Evolutionary conservation across 1,284 basidiomycete genomes (phyloP).

Genomic region (Pseudozyma sp.): DNA sequence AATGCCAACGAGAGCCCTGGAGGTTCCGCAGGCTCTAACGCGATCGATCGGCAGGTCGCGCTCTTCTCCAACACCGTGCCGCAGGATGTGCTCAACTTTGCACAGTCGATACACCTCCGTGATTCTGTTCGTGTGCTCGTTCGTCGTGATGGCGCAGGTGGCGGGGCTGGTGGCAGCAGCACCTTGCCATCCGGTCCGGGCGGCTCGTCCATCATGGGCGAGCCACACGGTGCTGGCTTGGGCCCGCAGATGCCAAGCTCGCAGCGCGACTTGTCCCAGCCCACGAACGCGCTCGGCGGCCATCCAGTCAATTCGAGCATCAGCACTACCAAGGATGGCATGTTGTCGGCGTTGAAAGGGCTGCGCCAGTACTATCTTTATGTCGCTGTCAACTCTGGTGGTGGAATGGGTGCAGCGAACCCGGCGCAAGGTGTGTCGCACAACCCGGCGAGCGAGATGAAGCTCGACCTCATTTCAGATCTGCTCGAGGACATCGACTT

Average conservation of each 20-base stretch:
- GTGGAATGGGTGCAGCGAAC: slow-evolving; percentile 85
- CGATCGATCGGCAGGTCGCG: slow-evolving; percentile 89
- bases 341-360: slow-evolving; percentile 50
- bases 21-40: slow-evolving; percentile 61
- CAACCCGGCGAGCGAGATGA: slow-evolving; percentile 93
- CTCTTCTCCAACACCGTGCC: slow-evolving; percentile 95
- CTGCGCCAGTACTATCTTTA: slow-evolving; percentile 65
- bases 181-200: slow-evolving; percentile 12
- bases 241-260: slow-evolving; percentile 18
- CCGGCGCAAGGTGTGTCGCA: slow-evolving; percentile 80
- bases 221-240: slow-evolving; percentile 11
- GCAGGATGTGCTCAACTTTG: slow-evolving; percentile 90
- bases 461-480: slow-evolving; percentile 92
- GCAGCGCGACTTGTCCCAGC: slow-evolving; percentile 77
- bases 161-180: slow-evolving; percentile 19
- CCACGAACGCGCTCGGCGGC: slow-evolving; percentile 54
- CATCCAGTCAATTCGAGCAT: slow-evolving; percentile 52
- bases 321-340: slow-evolving; percentile 48
- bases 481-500: slow-evolving; percentile 87
- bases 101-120: slow-evolving; percentile 84
- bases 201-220: slow-evolving; percentile 11
- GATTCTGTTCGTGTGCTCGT: slow-evolving; percentile 96
- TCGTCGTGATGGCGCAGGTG: slow-evolving; percentile 78
- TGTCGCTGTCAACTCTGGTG: slow-evolving; percentile 70
- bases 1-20: slow-evolving; percentile 38